A percentile compares a stretch with the other conserved stretches of the same genome.
Evolutionary conservation across 345 rosid genomes (phyloP).

Genomic region (Melastoma malabathricum): DNA sequence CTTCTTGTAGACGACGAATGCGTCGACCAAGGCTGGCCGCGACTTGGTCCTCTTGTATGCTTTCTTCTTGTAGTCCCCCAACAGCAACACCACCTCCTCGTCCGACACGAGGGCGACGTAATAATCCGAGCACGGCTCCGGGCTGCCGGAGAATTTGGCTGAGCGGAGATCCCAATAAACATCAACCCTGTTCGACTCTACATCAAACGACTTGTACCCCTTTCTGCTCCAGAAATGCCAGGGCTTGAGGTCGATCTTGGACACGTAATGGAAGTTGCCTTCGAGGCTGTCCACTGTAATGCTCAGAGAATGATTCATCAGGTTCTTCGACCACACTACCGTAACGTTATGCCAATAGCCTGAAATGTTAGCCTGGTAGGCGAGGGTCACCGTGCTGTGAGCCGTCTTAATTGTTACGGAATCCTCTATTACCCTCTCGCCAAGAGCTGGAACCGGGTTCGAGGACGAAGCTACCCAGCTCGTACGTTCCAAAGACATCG

Average conservation of each 20-base stretch:
- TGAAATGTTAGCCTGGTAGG: conserved; percentile 53
- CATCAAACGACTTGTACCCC: conserved; percentile 34
- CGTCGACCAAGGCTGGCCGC: conserved; percentile 20
- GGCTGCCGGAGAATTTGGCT: conserved; percentile 73
- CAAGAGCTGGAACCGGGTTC: no score
- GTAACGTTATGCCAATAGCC: conserved; percentile 57
- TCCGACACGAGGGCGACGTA: conserved; percentile 55
- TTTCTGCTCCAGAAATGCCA: conserved; percentile 80
- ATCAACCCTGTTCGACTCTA: conserved; percentile 36
- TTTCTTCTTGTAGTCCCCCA: conserved; percentile 77
- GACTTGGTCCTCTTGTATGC: conserved; percentile 55
- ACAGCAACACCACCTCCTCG: conserved; percentile 45
- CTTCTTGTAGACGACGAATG: conserved; percentile 50
- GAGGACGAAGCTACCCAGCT: no score
- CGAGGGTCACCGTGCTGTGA: conserved; percentile 68
- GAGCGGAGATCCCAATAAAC: conserved; percentile 64
- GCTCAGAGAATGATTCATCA: conserved; percentile 75
- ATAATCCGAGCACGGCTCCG: conserved; percentile 67
- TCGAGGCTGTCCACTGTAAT: conserved; percentile 45
- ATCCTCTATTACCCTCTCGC: conserved; percentile 1
- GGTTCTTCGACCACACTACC: conserved; percentile 69
- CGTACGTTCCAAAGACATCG: no score
- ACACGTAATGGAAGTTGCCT: conserved; percentile 11
- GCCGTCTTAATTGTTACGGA: conserved; percentile 1
- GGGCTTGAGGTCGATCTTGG: conserved; percentile 76